These are phyloP conservation scores for Cyberlindnera petersonii DNA, from an alignment of 805 yeast species.

Conservation along the genomic window DNA sequence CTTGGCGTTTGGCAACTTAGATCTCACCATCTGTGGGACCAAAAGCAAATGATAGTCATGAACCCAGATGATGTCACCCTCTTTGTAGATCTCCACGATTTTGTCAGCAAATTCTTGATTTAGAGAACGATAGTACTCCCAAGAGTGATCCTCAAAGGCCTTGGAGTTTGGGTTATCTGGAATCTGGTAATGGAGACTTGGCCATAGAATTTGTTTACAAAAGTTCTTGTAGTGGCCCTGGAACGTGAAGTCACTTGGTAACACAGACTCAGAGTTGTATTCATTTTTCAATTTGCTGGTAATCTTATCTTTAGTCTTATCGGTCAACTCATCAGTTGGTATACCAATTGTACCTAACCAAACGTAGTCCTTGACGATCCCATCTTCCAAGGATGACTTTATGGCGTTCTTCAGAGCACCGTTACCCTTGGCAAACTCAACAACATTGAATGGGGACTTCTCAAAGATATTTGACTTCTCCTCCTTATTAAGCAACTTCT, in stretches of 20 bases:
- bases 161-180: constrained; percentile 93
- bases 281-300: constrained; percentile 41
- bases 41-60: constrained; percentile 91
- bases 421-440: constrained; percentile 70
- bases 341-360: constrained; percentile 95
- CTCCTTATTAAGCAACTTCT: constrained; percentile 48
- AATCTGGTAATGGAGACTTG: constrained; percentile 87
- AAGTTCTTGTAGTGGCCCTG: constrained; percentile 89
- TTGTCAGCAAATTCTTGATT: constrained; percentile 80
- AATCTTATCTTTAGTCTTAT: constrained; percentile 50
- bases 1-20: constrained; percentile 70
- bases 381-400: constrained; percentile 44
- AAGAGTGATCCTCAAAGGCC: constrained; percentile 93
- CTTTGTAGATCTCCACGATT: constrained; percentile 61
- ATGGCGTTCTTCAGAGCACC: constrained; percentile 88
- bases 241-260: constrained; percentile 72
- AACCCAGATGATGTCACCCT: constrained; percentile 82
- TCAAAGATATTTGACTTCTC: constrained; percentile 36
- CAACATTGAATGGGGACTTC: constrained; percentile 69
- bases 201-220: constrained; percentile 95
- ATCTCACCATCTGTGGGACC: constrained; percentile 80
- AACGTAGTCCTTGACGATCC: constrained; percentile 34
- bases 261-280: constrained; percentile 60
- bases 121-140: constrained; percentile 75
- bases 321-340: constrained; percentile 81